These are phyloP conservation scores for Atalantia buxifolia DNA, from an alignment of 345 rosid species.

Conservation along the genomic window DNA sequence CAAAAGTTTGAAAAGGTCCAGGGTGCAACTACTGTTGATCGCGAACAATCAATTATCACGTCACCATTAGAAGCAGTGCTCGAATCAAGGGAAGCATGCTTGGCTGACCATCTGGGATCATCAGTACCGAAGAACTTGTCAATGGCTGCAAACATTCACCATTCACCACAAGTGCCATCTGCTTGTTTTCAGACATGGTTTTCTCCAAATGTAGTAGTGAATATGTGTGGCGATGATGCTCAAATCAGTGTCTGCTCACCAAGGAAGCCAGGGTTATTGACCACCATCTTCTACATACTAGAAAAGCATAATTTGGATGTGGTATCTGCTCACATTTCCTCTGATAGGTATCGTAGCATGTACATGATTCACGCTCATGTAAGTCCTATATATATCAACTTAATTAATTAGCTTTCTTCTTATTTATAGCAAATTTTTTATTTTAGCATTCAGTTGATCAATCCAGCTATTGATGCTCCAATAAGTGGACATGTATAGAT, in stretches of 20 bases:
- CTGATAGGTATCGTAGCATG: conserved; percentile 26
- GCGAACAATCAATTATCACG: conserved; percentile 14
- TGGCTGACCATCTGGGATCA: conserved; percentile 35
- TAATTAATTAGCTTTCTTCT: background rate
- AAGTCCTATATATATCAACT: background rate
- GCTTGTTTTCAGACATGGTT: conserved; percentile 46
- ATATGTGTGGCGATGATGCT: conserved; percentile 45
- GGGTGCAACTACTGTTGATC: conserved; percentile 4
- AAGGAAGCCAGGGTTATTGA: conserved; percentile 36
- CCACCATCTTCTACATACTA: conserved; percentile 36
- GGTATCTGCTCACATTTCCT: conserved; percentile 45
- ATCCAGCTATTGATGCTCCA: no score
- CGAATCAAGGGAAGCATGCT: conserved; percentile 22
- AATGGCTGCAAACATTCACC: background rate
- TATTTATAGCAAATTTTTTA: no score
- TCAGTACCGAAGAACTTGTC: conserved; percentile 7
- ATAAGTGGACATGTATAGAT: no score
- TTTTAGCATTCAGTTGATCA: no score
- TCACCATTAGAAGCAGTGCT: background rate
- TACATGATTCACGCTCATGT: conserved; percentile 38
- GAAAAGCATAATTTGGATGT: conserved; percentile 51
- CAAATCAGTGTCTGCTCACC: conserved; percentile 45
- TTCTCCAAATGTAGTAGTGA: conserved; percentile 50
- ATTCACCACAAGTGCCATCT: conserved; percentile 17
- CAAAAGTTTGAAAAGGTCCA: conserved; percentile 31